A percentile compares a stretch with the other conserved stretches of the same genome.
Evolutionary conservation across 495 filamentous ascomycete genomes (phyloP).

Genomic region (Elasticomyces elasticus): DNA sequence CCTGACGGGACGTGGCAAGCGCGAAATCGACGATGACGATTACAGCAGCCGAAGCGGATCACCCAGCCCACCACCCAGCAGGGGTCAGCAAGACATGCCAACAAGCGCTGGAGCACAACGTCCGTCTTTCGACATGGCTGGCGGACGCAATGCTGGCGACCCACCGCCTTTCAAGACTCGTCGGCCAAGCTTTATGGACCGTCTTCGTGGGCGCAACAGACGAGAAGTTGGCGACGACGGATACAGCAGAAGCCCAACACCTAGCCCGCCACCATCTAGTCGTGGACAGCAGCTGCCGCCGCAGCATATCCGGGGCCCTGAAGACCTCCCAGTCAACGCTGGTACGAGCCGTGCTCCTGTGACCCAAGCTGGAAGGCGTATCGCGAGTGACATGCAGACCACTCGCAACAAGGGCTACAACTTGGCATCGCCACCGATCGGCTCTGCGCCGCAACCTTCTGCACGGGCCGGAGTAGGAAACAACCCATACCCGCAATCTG

Average conservation of each 20-base stretch:
- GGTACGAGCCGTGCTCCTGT: background rate
- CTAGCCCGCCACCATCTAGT: background rate
- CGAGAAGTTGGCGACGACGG: slow-evolving; percentile 1
- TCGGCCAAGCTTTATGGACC: slow-evolving; percentile 1
- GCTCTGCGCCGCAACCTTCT: background rate
- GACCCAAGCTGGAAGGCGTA: background rate
- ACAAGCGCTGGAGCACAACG: background rate
- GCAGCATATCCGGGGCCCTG: background rate
- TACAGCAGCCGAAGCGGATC: background rate
- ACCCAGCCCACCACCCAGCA: background rate
- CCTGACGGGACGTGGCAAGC: background rate
- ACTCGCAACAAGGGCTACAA: slow-evolving; percentile 14
- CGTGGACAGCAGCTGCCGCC: background rate
- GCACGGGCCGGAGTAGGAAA: background rate
- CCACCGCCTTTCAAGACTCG: background rate
- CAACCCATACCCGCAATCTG: slow-evolving; percentile 7
- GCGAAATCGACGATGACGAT: background rate
- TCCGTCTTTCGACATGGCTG: background rate
- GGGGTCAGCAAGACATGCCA: background rate
- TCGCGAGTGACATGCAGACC: background rate
- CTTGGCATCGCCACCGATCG: slow-evolving; percentile 11
- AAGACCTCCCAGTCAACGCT: background rate
- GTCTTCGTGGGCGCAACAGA: background rate
- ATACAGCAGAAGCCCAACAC: background rate
- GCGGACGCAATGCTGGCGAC: background rate